phyloP scores from a whole-genome alignment of 495 filamentous ascomycete species.

The Penicillium tannophilum region DNA sequence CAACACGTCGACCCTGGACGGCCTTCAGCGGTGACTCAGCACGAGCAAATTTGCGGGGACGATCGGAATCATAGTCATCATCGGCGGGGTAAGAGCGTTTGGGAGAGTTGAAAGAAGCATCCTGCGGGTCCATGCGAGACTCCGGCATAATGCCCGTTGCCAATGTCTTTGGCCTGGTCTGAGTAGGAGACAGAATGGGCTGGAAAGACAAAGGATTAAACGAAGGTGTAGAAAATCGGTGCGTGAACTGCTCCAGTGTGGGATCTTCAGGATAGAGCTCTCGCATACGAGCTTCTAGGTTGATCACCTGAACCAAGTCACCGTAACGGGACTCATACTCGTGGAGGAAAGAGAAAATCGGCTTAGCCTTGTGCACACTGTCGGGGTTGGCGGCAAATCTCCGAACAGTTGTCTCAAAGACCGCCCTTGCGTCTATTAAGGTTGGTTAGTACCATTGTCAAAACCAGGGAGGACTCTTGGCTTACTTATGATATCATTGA shows the following conservation, averaged over 20 bases:
- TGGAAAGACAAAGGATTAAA: conserved; percentile 79
- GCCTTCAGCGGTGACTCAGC: conserved; percentile 88
- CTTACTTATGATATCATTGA: conserved; percentile 92
- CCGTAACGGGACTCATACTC: conserved; percentile 94
- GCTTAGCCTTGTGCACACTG: conserved; percentile 71
- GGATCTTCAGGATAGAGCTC: conserved; percentile 90
- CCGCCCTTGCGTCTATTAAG: conserved; percentile 80
- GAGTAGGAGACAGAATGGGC: conserved; percentile 80
- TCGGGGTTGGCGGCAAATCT: conserved; percentile 74
- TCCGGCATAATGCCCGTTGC: conserved; percentile 30
- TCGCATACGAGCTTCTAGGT: conserved; percentile 88
- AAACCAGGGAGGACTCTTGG: conserved; percentile 9
- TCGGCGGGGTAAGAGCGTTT: conserved; percentile 72
- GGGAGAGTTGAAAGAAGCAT: conserved; percentile 65
- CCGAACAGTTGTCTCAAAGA: conserved; percentile 90
- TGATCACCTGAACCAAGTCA: conserved; percentile 83
- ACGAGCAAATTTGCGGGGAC: conserved; percentile 78
- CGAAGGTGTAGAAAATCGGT: conserved; percentile 65
- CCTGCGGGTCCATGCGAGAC: conserved; percentile 47
- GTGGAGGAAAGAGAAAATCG: conserved; percentile 86
- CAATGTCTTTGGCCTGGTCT: conserved; percentile 64
- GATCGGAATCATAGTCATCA: conserved; percentile 67
- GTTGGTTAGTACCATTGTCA: conserved; percentile 20
- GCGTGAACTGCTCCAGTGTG: conserved; percentile 69
- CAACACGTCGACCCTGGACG: conserved; percentile 75